Evolutionary conservation across 352 stramenopile genomes (phyloP), one percentile per base, ranked within the genome.

Genomic region (Phytophthora pluvialis): DNA sequence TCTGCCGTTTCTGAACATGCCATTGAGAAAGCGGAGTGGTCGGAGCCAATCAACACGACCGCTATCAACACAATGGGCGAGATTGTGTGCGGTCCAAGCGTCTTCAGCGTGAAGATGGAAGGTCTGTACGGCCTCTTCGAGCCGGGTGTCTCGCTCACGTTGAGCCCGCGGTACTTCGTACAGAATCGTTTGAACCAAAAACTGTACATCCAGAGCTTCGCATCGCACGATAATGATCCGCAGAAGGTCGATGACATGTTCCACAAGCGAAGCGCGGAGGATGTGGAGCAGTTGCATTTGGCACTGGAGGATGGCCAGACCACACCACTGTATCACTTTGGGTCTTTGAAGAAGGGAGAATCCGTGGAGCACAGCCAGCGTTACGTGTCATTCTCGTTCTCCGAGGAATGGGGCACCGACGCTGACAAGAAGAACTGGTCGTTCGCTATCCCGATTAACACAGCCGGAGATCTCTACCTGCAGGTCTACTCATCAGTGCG

Each of bases 51-150:
- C 65, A 96, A 96, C 61, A 89, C 81, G 42, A 90, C 88, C 9
- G 87, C 88, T 0, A 86, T 96, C n/a, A 94, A 94, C 47, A 96
- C 88, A 7, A 82, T 88, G 33, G 88, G 88, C 39, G 88, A 96
- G 63, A 73, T 83, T 4, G 80, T 86, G 15, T 92, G 83, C 35
- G 83, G 88, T 1, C 72, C 82, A 16, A 89, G 81, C 33, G 83
- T 96, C 26, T 89, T 94, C 45, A 79, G 78, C 7, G 76, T 96
- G 42, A 90, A 94, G 62, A 84, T 96, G 43, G 82, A 92, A 65
- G 88, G 86, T 54, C 59, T 96, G 16, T 91, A 94, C 36, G 88
- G 88, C 9, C 67, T 90, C 15, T 96, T 94, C 44, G 86, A 92
- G 38, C 78, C 81, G 7, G 86, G 83, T 15, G 77, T 94, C 13